phyloP scores from a whole-genome alignment of 2,329 filamentous ascomycete genomes.

The Colletotrichum viniferum region DNA sequence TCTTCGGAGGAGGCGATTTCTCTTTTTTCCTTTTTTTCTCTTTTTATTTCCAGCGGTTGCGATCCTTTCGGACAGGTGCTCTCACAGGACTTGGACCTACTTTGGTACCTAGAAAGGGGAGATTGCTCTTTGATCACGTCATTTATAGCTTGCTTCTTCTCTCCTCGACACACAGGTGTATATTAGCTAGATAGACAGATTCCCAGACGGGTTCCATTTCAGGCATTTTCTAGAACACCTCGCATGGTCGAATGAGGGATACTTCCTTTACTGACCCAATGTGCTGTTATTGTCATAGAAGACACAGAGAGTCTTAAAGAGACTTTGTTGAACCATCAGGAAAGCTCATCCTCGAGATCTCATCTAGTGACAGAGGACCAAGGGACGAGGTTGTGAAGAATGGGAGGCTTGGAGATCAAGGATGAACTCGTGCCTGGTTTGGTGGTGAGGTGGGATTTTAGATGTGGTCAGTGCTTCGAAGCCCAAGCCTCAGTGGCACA shows the following conservation, averaged over 20 bases:
- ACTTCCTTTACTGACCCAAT: background rate
- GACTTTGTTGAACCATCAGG: background rate
- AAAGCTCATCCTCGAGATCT: background rate
- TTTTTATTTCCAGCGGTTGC: background rate
- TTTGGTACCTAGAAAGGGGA: background rate
- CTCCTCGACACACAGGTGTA: background rate
- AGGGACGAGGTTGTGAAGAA: background rate
- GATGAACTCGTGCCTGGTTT: background rate
- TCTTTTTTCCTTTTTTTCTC: background rate
- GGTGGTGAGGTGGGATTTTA: background rate
- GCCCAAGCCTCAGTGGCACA: background rate
- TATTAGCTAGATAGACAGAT: background rate
- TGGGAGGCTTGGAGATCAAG: background rate
- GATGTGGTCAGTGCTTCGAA: conserved; percentile 10
- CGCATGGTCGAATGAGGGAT: background rate
- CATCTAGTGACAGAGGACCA: background rate
- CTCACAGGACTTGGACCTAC: background rate
- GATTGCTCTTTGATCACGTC: background rate
- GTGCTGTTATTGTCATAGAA: background rate
- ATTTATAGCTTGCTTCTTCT: background rate
- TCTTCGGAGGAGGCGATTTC: background rate
- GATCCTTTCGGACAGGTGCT: background rate
- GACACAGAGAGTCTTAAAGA: background rate
- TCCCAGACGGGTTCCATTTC: background rate
- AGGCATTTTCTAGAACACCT: background rate